These are phyloP conservation scores for Candida odintsovae DNA, from an alignment of 805 yeast genomes.

Conservation along the genomic window DNA sequence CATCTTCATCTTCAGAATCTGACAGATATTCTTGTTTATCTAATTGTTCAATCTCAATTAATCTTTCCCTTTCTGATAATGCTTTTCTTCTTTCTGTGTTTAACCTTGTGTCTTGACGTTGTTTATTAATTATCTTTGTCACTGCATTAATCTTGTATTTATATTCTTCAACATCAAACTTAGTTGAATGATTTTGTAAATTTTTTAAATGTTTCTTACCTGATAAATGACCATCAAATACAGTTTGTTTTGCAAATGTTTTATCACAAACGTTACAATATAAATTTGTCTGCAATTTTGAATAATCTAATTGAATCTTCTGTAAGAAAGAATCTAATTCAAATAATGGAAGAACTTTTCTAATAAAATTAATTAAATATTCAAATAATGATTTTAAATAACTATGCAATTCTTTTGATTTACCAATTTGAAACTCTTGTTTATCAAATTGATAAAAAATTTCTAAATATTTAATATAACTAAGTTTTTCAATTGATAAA, in stretches of 20 bases:
- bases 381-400: constrained; percentile 41
- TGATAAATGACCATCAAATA: constrained; percentile 58
- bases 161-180: constrained; percentile 1
- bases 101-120: constrained; percentile 44
- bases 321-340: constrained; percentile 29
- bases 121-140: constrained; percentile 31
- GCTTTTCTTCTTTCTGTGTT: constrained; percentile 62
- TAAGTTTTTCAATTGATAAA: constrained; percentile 30
- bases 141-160: constrained; percentile 19
- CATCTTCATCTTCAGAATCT: constrained; percentile 23
- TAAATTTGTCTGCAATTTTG: constrained; percentile 22
- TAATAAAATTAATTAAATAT: constrained; percentile 47
- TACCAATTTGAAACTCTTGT: constrained; percentile 18
- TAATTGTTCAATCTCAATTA: constrained; percentile 24
- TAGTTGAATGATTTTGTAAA: constrained; percentile 32
- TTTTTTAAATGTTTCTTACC: constrained; percentile 75
- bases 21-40: constrained; percentile 22
- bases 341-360: constrained; percentile 43
- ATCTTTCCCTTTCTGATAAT: constrained; percentile 53
- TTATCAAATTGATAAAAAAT: constrained; percentile 36
- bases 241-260: constrained; percentile 55
- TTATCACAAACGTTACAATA: constrained; percentile 65
- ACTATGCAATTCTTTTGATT: constrained; percentile 8
- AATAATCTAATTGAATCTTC: constrained; percentile 11
- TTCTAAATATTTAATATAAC: constrained; percentile 47